Percentiles rank a stretch among this genome's conserved stretches.
Evolutionary conservation across 306 rosid species (phyloP).

Genomic region (Spatholobus suberectus): DNA sequence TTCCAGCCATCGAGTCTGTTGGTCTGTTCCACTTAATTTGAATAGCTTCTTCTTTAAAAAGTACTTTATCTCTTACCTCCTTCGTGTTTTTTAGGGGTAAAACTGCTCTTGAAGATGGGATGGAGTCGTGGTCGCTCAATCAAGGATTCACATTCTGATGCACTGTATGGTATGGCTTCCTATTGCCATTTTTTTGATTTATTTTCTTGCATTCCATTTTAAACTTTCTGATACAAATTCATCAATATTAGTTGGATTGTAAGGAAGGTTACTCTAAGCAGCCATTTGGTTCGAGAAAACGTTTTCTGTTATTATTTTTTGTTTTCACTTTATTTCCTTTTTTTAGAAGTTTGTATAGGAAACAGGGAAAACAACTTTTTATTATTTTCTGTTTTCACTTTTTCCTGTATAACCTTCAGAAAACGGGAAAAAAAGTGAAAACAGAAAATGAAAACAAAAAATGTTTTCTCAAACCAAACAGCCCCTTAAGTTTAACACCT

Average conservation of each 20-base stretch:
- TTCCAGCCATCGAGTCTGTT: conserved; percentile 89
- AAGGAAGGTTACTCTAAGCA: neutral
- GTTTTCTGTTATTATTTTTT: neutral
- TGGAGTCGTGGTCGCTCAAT: conserved; percentile 97
- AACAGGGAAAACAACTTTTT: neutral
- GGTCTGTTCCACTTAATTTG: conserved; percentile 60
- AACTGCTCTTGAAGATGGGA: conserved; percentile 95
- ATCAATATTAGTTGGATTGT: conserved; percentile 6
- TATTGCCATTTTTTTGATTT: conserved; percentile 17
- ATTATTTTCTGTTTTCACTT: neutral
- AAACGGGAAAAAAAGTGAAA: neutral
- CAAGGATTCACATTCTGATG: conserved; percentile 76
- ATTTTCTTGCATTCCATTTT: conserved; percentile 15
- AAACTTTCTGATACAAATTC: conserved; percentile 1
- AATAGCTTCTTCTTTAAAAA: conserved; percentile 11
- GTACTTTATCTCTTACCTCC: conserved; percentile 30
- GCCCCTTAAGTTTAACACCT: neutral
- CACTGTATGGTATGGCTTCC: conserved; percentile 65
- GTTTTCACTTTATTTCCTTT: neutral
- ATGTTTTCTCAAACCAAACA: neutral
- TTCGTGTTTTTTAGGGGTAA: conserved; percentile 66
- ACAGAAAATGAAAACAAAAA: neutral
- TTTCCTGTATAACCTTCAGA: neutral
- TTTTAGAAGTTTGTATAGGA: neutral
- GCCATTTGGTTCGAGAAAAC: neutral